Evolutionary conservation across 75 land plant genomes (phyloP), one percentile per base, ranked within the genome.

Genomic region (Selaginella moellendorffii): DNA sequence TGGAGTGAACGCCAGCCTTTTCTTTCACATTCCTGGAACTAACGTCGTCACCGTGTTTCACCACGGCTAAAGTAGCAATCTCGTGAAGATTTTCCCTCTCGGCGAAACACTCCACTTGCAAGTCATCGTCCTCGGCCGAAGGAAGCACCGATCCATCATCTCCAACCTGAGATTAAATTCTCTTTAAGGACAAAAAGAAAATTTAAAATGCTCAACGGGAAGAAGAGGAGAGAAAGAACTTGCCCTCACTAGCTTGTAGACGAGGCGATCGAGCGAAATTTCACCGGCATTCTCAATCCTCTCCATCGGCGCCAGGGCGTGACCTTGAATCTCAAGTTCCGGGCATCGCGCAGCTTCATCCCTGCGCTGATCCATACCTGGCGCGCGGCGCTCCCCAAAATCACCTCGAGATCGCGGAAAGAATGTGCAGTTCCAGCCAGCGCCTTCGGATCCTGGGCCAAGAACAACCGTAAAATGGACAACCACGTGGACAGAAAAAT

Each of bases 141-240:
- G 76, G 72, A 36, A 74, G 52, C 27, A 74, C 76, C 31, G 72
- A 53, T 25, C 76, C 76, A 69, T 74, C 72, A 28, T 74, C 76
- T 56, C 72, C 76, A 74, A 74, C 76, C 76, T 74, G 72, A 54
- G 20, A 62, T 10, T 29, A 19, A 25, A 69, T 61, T 18, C 18
- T 10, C 0, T 21, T 19, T 24, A 31, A n/a, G 28, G 9, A 61
- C 24, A 31, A 1, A 29, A 5, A 36, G 10, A 36, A 5, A 36
- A 36, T 36, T 36, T 36, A 58, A 28, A 17, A 29, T 27, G 5
- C n/a, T 26, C 10, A 54, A 23, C 2, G 19, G 17, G 18, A 27
- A 21, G 2, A 59, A 2, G 10, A 52, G 27, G 27, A 10, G 1
- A 46, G 8, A 26, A 9, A 29, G 1, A 36, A 61, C 64, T 19